Conservation (phyloP, 306 rosid species). For the Purshia tridentata region DNA sequence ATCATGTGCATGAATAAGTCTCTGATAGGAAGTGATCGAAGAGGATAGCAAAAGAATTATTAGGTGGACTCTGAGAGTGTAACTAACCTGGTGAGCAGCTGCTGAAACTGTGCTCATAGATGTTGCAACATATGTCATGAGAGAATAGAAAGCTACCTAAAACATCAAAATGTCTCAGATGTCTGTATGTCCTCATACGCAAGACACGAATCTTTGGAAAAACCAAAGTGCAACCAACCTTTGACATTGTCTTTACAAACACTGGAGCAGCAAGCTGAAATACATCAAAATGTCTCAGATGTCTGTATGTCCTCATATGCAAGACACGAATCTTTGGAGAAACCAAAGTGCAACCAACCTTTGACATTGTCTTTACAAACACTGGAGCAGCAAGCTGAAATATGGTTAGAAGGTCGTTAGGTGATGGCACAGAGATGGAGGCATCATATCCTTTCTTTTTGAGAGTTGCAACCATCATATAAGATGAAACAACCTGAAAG, state of each 20-base stretch:
- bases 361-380: slow-evolving; percentile 68
- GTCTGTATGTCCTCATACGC: too few species aligned
- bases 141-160: slow-evolving; percentile 81
- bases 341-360: slow-evolving; percentile 39
- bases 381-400: slow-evolving; percentile 83
- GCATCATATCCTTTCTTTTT: slow-evolving; percentile 75
- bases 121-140: slow-evolving; percentile 76
- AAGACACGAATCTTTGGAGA: too few species aligned
- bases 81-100: slow-evolving; percentile 94
- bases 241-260: slow-evolving; percentile 68
- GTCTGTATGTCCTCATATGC: too few species aligned
- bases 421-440: slow-evolving; percentile 61
- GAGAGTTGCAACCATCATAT: slow-evolving; percentile 78
- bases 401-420: slow-evolving; percentile 54
- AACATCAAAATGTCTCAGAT: slow-evolving; percentile 14
- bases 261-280: slow-evolving; percentile 83
- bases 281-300: slow-evolving; percentile 24
- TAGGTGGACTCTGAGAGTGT: too few species aligned
- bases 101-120: slow-evolving; percentile 78
- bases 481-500: slow-evolving; percentile 75
- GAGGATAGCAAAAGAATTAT: too few species aligned
- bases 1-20: slow-evolving; percentile 1
- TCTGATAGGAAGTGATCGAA: too few species aligned
- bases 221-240: slow-evolving; percentile 39
- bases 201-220: too few species aligned